Conservation (phyloP, 352 stramenopile species). For the Pythium dissotocum region DNA sequence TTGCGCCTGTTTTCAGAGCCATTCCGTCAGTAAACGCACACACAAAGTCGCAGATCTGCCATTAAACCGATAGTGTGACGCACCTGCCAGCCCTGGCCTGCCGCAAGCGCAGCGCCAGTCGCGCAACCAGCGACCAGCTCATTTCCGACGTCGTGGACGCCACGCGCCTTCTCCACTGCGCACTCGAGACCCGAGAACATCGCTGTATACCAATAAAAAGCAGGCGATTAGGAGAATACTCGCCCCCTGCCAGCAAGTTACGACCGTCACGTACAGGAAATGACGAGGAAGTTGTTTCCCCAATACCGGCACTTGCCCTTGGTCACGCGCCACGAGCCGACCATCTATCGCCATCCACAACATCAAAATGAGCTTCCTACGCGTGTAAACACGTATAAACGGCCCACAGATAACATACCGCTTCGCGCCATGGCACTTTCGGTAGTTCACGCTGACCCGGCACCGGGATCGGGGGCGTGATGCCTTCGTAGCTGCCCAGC, state of each 20-base stretch:
- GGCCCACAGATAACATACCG: slow-evolving; percentile 35
- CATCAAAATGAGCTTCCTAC: not conserved
- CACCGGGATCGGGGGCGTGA: slow-evolving; percentile 76
- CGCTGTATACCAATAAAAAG: slow-evolving; percentile 35
- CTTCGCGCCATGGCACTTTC: slow-evolving; percentile 78
- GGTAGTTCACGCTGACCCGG: slow-evolving; percentile 78
- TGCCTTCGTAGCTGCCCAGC: slow-evolving; percentile 84
- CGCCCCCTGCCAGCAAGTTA: not conserved
- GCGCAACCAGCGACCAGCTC: slow-evolving; percentile 92
- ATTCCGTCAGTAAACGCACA: not conserved
- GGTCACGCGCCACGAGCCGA: slow-evolving; percentile 66
- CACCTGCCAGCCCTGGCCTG: slow-evolving; percentile 89
- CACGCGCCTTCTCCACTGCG: slow-evolving; percentile 92
- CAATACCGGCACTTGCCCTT: slow-evolving; percentile 80
- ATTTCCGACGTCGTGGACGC: slow-evolving; percentile 95
- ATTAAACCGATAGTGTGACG: not conserved
- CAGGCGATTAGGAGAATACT: not conserved
- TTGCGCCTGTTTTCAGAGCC: slow-evolving; percentile 50
- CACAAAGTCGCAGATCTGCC: not conserved
- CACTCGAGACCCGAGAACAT: slow-evolving; percentile 96
- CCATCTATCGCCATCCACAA: slow-evolving; percentile 40
- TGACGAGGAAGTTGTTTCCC: slow-evolving; percentile 88
- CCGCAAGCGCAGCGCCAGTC: slow-evolving; percentile 93
- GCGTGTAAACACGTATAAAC: not conserved
- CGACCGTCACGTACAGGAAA: slow-evolving; percentile 48